Percentiles rank a stretch among this genome's conserved stretches.
Evolutionary conservation across 352 stramenopile species (phyloP).

Genomic region (Ophiocytium majus): DNA sequence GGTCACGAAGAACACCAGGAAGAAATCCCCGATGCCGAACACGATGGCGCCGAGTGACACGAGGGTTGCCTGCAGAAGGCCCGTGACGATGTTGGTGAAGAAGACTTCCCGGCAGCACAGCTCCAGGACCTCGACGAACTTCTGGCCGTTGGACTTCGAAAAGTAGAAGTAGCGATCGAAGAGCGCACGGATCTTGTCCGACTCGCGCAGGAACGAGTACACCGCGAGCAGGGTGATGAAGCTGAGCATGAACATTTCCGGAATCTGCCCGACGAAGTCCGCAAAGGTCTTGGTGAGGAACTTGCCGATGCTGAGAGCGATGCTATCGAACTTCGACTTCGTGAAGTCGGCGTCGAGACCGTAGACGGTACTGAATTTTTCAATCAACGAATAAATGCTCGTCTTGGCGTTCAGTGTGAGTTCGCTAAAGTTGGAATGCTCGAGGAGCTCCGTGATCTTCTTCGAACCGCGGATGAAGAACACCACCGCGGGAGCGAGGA

Average conservation of each 20-base stretch:
- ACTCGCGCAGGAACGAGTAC: background rate
- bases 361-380: background rate
- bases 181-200: background rate
- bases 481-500: background rate
- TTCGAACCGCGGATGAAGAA: background rate
- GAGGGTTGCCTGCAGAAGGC: background rate
- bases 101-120: background rate
- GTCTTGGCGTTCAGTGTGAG: background rate
- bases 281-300: background rate
- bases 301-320: background rate
- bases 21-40: background rate
- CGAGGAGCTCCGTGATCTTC: background rate
- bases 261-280: background rate
- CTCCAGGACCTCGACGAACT: background rate
- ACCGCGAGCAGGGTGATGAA: background rate
- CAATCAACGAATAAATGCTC: background rate
- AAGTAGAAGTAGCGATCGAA: slow-evolving; percentile 13
- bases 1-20: slow-evolving; percentile 3
- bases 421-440: background rate
- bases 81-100: background rate
- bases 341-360: background rate
- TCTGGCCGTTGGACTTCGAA: background rate
- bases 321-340: background rate
- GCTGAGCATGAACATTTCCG: background rate
- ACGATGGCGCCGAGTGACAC: background rate